Conservation (phyloP, 139 green algal genomes). For the Cymbomonas tetramitiformis region DNA sequence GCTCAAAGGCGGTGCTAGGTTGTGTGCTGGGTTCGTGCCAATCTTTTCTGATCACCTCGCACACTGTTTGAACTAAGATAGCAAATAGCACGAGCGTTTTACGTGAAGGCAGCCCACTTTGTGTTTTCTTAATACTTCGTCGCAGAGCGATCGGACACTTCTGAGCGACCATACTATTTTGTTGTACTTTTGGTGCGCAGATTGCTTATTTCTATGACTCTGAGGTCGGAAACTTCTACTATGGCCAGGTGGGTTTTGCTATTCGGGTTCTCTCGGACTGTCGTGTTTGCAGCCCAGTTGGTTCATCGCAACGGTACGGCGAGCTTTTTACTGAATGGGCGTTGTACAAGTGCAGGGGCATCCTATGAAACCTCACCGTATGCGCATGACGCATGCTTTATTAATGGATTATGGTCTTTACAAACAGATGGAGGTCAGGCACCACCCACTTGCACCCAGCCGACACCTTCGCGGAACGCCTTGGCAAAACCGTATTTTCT, state of each 20-base stretch:
- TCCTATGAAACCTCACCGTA: slow-evolving; percentile 65
- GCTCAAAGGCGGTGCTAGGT: too few relatives aligned
- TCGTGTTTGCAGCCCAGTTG: neutral
- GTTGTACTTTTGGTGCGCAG: too few relatives aligned
- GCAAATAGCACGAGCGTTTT: too few relatives aligned
- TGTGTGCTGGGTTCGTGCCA: too few relatives aligned
- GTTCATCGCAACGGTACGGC: neutral
- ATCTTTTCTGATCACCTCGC: too few relatives aligned
- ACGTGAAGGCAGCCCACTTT: too few relatives aligned
- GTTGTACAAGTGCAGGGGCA: slow-evolving; percentile 9
- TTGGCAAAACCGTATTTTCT: too few relatives aligned
- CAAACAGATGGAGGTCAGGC: slow-evolving; percentile 62
- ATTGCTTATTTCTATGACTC: slow-evolving; percentile 81
- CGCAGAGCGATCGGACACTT: too few relatives aligned
- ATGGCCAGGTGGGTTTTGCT: slow-evolving; percentile 61
- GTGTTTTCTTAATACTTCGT: too few relatives aligned
- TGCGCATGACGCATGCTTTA: slow-evolving; percentile 80
- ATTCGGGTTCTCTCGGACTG: neutral
- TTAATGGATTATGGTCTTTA: slow-evolving; percentile 79
- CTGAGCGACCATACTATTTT: too few relatives aligned
- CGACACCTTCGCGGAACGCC: neutral
- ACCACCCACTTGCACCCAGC: neutral
- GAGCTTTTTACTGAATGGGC: neutral
- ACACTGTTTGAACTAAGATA: too few relatives aligned
- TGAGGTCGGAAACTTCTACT: slow-evolving; percentile 86